These are phyloP conservation scores for Phytophthora fragariaefolia DNA, from an alignment of 352 stramenopile genomes.

Conservation along the genomic window DNA sequence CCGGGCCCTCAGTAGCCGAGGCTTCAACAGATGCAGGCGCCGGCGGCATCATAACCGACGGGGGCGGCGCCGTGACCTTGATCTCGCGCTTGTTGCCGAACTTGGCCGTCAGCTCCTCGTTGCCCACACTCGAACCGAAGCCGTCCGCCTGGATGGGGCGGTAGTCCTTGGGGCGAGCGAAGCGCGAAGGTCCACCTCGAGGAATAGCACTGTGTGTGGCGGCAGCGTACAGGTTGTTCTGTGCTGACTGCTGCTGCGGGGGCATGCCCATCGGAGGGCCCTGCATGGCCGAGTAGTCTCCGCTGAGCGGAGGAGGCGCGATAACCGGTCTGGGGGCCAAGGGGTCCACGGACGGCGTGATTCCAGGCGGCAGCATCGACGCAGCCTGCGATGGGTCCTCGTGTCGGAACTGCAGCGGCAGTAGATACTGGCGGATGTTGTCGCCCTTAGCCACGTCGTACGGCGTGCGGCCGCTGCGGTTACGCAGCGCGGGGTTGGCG, in stretches of 20 bases:
- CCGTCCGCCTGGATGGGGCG: conserved; percentile 89
- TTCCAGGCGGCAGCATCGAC: conserved; percentile 71
- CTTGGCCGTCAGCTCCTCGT: conserved; percentile 88
- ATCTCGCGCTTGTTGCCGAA: conserved; percentile 89
- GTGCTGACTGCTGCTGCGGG: conserved; percentile 36
- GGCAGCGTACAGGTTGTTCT: conserved; percentile 78
- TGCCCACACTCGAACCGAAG: conserved; percentile 90
- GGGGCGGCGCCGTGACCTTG: conserved; percentile 81
- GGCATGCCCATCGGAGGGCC: conserved; percentile 34
- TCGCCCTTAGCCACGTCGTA: conserved; percentile 90
- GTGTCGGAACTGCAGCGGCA: conserved; percentile 89
- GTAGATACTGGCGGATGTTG: conserved; percentile 82
- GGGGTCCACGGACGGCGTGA: conserved; percentile 77
- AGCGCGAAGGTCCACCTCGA: conserved; percentile 51
- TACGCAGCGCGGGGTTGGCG: conserved; percentile 81
- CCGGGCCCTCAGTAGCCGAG: background rate
- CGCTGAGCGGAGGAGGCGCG: conserved; percentile 64
- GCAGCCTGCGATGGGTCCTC: conserved; percentile 74
- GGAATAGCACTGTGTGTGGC: conserved; percentile 86
- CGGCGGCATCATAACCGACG: conserved; percentile 35
- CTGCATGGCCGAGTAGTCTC: conserved; percentile 51
- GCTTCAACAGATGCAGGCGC: conserved; percentile 16
- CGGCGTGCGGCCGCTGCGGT: conserved; percentile 76
- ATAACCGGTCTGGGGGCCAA: conserved; percentile 68
- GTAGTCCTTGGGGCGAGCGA: conserved; percentile 74